These are phyloP conservation scores for Oemleria cerasiformis DNA, from an alignment of 306 rosid genomes.

Conservation along the genomic window DNA sequence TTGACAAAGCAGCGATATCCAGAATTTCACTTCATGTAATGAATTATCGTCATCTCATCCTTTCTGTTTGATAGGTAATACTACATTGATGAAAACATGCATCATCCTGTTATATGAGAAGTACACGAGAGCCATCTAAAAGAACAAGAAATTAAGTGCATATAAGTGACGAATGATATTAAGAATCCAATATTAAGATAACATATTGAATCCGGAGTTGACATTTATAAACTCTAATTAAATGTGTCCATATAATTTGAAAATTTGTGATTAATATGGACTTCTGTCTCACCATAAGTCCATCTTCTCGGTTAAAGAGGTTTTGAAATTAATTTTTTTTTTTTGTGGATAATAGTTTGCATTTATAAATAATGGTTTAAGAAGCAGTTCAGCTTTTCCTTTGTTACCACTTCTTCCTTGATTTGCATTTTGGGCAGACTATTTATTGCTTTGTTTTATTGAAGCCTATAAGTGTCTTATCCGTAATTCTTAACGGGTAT, in stretches of 20 bases:
- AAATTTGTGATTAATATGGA: neutral
- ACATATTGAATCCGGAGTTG: neutral
- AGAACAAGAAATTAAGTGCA: neutral
- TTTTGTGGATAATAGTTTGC: neutral
- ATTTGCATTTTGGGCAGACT: slow-evolving; percentile 3
- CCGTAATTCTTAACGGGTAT: slow-evolving; percentile 13
- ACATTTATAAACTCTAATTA: neutral
- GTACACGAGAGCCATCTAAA: neutral
- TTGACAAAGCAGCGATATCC: neutral
- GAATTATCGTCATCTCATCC: neutral
- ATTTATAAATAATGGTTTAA: neutral
- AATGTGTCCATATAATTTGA: neutral
- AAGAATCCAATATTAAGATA: neutral
- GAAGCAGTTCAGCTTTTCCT: neutral
- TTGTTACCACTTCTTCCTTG: slow-evolving; percentile 10
- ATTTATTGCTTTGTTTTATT: slow-evolving; percentile 9
- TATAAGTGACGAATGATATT: neutral
- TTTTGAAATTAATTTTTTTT: neutral
- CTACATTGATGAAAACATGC: neutral
- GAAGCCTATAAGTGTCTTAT: slow-evolving; percentile 14
- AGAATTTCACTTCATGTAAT: no score
- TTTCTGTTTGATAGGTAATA: neutral
- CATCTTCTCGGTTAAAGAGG: neutral
- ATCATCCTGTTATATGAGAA: neutral
- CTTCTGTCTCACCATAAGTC: neutral